Percentiles rank a stretch among this genome's conserved stretches.
Conservation (phyloP, 495 filamentous ascomycete species). For the Durotheca rogersii region DNA sequence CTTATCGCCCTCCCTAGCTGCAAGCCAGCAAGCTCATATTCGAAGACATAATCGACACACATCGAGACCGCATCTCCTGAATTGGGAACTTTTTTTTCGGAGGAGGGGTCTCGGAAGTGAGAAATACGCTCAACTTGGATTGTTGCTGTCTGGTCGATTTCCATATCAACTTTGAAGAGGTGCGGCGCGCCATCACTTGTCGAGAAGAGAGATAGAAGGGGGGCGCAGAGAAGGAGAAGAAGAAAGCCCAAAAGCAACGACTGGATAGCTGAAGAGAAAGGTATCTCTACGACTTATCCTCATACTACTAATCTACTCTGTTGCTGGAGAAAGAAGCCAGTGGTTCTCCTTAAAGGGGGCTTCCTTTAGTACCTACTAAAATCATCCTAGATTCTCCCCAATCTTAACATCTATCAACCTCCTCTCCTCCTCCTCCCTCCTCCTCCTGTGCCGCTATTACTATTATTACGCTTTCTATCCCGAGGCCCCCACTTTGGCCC, state of each 20-base stretch:
- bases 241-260: no score
- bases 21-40: conserved; percentile 2
- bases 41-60: background rate
- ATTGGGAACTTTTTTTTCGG: background rate
- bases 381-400: conserved; percentile 1
- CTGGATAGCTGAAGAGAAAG: background rate
- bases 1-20: conserved; percentile 1
- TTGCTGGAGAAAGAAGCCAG: background rate
- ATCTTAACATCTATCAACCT: background rate
- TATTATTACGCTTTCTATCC: background rate
- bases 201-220: background rate
- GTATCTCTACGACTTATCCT: background rate
- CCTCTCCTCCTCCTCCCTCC: no score
- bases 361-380: conserved; percentile 7
- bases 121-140: background rate
- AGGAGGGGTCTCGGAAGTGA: background rate
- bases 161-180: background rate
- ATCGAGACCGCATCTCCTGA: background rate
- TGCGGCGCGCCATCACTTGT: background rate
- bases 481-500: background rate
- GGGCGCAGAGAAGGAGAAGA: no score
- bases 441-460: conserved; percentile 1
- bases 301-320: background rate
- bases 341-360: background rate
- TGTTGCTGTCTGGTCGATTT: background rate